These are phyloP conservation scores for Chlamydomonas incerta DNA, from an alignment of 139 green algal genomes.

Conservation along the genomic window DNA sequence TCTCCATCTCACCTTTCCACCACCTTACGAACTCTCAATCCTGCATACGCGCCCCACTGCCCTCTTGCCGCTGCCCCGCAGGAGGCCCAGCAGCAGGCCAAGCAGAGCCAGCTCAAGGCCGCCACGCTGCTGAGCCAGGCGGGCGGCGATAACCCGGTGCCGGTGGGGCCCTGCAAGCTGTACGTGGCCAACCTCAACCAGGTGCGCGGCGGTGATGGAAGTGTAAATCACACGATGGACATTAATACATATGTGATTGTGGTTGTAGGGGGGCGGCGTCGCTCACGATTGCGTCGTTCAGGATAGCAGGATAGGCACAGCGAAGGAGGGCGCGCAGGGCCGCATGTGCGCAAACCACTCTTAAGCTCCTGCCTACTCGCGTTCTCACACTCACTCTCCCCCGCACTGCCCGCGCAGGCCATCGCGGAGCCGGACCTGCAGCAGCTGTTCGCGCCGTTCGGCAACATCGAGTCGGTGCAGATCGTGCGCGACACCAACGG, in stretches of 20 bases:
- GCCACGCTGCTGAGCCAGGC: slow-evolving; percentile 22
- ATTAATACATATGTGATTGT: no score
- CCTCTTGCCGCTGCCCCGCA: neutral
- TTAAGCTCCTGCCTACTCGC: no score
- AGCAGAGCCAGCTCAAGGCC: slow-evolving; percentile 63
- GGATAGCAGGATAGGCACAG: no score
- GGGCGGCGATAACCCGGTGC: slow-evolving; percentile 16
- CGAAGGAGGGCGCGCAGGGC: no score
- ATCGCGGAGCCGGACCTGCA: slow-evolving; percentile 79
- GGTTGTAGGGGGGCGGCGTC: no score
- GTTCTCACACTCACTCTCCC: no score
- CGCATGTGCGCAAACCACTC: no score
- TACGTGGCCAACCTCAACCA: slow-evolving; percentile 60
- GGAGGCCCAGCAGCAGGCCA: slow-evolving; percentile 81
- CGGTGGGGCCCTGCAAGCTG: slow-evolving; percentile 30
- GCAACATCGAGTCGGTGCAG: slow-evolving; percentile 76
- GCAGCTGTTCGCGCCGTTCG: slow-evolving; percentile 88
- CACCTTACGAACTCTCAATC: no score
- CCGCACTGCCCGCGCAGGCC: neutral
- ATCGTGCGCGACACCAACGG: slow-evolving; percentile 72
- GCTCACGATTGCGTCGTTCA: no score
- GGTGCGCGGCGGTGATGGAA: no score
- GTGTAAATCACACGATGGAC: no score
- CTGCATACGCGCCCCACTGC: neutral
- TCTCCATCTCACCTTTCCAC: no score